Evolutionary conservation across 1,284 basidiomycete species (phyloP).

Genomic region (Megacollybia platyphylla): DNA sequence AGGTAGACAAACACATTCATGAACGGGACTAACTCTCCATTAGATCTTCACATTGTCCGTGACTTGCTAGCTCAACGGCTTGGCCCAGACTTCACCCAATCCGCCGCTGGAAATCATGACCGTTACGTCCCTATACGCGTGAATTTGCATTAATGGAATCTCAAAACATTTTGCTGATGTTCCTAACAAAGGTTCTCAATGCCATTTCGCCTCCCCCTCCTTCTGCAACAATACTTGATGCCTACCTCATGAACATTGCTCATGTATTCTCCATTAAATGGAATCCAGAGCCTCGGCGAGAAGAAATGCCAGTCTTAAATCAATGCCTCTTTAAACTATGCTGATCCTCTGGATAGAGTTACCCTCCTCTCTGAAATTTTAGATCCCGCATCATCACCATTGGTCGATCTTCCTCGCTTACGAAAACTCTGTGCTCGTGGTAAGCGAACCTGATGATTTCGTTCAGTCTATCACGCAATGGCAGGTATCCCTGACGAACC

Average conservation of each 20-base stretch:
- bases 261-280: conserved; percentile 42
- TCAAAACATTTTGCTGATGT: conserved; percentile 5
- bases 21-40: neutral
- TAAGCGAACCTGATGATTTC: conserved; percentile 14
- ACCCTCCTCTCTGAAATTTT: conserved; percentile 45
- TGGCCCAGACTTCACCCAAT: conserved; percentile 42
- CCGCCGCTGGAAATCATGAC: conserved; percentile 37
- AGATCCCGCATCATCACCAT: conserved; percentile 30
- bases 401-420: conserved; percentile 45
- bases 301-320: conserved; percentile 38
- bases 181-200: conserved; percentile 27
- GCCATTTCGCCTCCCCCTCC: conserved; percentile 38
- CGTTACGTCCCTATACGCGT: conserved; percentile 43
- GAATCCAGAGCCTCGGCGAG: conserved; percentile 44
- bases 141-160: conserved; percentile 1
- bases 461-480: neutral
- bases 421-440: conserved; percentile 46
- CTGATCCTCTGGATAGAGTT: conserved; percentile 22
- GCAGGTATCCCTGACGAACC: conserved; percentile 62
- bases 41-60: conserved; percentile 46
- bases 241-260: conserved; percentile 41
- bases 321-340: neutral
- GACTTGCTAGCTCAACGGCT: conserved; percentile 42
- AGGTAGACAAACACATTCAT: conserved; percentile 23
- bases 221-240: conserved; percentile 40